Base-by-base conservation (phyloP, 2,329 filamentous ascomycete genomes). In the Penicillium sp. region DNA sequence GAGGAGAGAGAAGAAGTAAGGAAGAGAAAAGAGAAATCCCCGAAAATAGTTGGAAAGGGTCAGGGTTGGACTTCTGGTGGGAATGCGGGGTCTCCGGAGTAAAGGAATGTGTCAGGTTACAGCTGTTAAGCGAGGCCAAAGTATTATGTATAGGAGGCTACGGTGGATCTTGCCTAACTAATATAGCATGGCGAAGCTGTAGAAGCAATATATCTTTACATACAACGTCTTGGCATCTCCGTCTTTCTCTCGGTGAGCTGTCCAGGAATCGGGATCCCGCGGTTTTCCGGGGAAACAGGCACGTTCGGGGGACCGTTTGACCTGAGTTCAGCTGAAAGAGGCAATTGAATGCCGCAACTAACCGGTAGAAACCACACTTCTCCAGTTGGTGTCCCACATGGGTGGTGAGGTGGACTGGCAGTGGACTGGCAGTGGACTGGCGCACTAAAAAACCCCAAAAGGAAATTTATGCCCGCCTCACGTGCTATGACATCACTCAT, bases 211-310 rank as follows among this genome's bases (percentile, higher is more conserved):
- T 37, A 35, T 3, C 8, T 24, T 35, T 7, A 7, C 21, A 49
- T 49, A 33, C 10, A 32, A 32, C 26, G 4, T 45, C 43, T 55
- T 52, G 46, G 48, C 39, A 37, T 49, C 31, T 39, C 39, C 17
- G 52, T 46, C 21, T 29, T 37, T 38, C 13, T 40, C 34, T 57
- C 57, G 57, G 57, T 60, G 57, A 59, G 43, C 56, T 48, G 52
- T 53, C 49, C 45, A 45, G 57, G 48, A 39, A 57, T 56, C 57
- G 57, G 57, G 44, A 58, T 58, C 54, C 57, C 57, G 55, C 48
- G 39, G 42, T 44, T 47, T 49, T 47, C 45, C 33, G 55, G 55
- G 55, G 51, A 45, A 39, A 32, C 35, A 19, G 1, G 10, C 19
- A 12, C 34, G 5, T 19, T 8, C 4, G 12, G 21, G 33, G 33